Conservation (phyloP, 805 yeast genomes). For the Kodamaea jinghongensis region DNA sequence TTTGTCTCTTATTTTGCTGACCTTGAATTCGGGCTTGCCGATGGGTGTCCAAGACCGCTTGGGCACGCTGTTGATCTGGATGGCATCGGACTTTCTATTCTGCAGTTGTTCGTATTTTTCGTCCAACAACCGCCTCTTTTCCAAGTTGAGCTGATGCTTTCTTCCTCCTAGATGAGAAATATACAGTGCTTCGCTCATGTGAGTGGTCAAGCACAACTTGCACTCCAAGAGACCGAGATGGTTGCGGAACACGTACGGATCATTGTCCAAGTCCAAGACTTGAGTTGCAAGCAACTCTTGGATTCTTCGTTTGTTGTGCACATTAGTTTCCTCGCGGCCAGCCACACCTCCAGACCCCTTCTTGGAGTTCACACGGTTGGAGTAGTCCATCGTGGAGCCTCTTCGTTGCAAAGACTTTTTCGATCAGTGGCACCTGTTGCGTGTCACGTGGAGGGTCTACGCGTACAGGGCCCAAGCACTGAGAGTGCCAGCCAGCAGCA, state of each 20-base stretch:
- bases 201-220: conserved; percentile 78
- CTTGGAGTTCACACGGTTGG: conserved; percentile 85
- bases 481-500: too few species aligned
- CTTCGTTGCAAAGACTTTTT: background rate
- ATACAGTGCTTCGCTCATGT: conserved; percentile 75
- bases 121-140: conserved; percentile 48
- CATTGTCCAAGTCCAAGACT: conserved; percentile 53
- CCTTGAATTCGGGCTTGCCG: conserved; percentile 71
- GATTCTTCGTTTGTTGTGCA: conserved; percentile 65
- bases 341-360: conserved; percentile 92
- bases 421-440: background rate
- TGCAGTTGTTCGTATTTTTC: conserved; percentile 24
- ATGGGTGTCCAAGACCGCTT: conserved; percentile 55
- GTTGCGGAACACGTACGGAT: conserved; percentile 82
- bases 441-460: too few species aligned
- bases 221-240: conserved; percentile 87
- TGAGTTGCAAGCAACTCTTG: conserved; percentile 55
- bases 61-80: conserved; percentile 35
- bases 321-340: conserved; percentile 63
- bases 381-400: conserved; percentile 66
- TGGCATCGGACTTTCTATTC: conserved; percentile 6
- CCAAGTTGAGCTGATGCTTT: conserved; percentile 73
- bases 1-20: conserved; percentile 67
- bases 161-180: conserved; percentile 81
- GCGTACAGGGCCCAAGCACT: too few species aligned